phyloP scores from a whole-genome alignment of 2,329 filamentous ascomycete species.

The Beauveria australis region DNA sequence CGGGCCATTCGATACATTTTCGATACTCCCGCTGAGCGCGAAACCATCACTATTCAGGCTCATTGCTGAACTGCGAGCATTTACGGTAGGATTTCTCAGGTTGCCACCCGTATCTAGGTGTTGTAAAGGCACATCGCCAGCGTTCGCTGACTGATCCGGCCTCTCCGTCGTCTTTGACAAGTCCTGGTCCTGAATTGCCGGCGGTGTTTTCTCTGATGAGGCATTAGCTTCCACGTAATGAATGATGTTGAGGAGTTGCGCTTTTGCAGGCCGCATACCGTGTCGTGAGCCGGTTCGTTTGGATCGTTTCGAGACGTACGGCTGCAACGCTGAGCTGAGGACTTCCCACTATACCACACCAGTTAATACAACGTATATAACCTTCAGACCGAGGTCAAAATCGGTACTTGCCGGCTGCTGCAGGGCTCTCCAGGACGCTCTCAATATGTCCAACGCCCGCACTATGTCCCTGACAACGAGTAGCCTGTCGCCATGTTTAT shows the following conservation, averaged over 20 bases:
- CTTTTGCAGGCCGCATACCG: neutral
- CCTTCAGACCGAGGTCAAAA: too few species aligned
- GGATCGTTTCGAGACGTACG: neutral
- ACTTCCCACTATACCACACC: neutral
- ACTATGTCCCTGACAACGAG: neutral
- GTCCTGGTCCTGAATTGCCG: too few species aligned
- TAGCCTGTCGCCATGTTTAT: neutral
- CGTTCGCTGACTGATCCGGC: neutral
- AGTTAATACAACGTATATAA: neutral
- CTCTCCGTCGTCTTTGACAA: neutral
- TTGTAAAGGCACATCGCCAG: neutral
- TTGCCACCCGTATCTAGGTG: neutral
- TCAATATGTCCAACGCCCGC: neutral
- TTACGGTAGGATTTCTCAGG: neutral
- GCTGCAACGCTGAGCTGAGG: neutral
- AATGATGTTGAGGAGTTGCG: neutral
- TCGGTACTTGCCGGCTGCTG: neutral
- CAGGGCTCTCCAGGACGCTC: neutral
- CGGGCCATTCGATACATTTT: neutral
- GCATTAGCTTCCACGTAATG: neutral
- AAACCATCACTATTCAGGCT: neutral
- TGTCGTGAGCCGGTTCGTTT: neutral
- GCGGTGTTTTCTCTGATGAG: neutral
- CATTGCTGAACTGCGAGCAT: neutral
- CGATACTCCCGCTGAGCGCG: neutral